phyloP scores from a whole-genome alignment of 202 grass and related monocot species.

The Zizania palustris region DNA sequence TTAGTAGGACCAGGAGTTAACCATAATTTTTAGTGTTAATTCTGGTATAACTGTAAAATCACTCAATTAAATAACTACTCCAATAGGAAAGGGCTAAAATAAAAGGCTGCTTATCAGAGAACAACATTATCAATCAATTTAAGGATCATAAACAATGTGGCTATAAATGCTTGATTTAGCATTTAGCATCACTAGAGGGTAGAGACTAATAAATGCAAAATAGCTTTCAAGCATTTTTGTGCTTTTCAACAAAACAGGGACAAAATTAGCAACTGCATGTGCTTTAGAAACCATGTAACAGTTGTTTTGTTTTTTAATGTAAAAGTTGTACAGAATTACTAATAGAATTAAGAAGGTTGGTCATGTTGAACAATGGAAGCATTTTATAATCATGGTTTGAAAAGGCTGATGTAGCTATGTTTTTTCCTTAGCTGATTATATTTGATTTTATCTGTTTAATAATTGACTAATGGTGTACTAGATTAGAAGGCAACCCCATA shows the following conservation, averaged over 20 bases:
- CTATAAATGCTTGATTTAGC: too few species aligned
- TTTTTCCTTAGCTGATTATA: neutral
- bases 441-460: neutral
- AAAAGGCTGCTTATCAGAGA: neutral
- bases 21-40: too few species aligned
- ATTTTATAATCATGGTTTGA: constrained; percentile 4
- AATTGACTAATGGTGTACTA: neutral
- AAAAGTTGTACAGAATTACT: neutral
- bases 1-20: too few species aligned
- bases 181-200: too few species aligned
- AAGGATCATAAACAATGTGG: neutral
- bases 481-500: constrained; percentile 40
- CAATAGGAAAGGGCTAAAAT: neutral
- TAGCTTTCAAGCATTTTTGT: too few species aligned
- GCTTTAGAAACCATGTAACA: neutral
- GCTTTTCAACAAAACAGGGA: too few species aligned
- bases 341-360: neutral
- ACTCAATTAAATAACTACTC: neutral
- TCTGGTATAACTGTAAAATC: too few species aligned
- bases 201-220: too few species aligned
- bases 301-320: neutral
- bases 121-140: neutral
- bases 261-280: neutral
- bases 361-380: neutral
- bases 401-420: neutral